Evolutionary conservation across 1,284 basidiomycete species (phyloP), one percentile per base, ranked within the genome.

Genomic region (Cerioporus squamosus): DNA sequence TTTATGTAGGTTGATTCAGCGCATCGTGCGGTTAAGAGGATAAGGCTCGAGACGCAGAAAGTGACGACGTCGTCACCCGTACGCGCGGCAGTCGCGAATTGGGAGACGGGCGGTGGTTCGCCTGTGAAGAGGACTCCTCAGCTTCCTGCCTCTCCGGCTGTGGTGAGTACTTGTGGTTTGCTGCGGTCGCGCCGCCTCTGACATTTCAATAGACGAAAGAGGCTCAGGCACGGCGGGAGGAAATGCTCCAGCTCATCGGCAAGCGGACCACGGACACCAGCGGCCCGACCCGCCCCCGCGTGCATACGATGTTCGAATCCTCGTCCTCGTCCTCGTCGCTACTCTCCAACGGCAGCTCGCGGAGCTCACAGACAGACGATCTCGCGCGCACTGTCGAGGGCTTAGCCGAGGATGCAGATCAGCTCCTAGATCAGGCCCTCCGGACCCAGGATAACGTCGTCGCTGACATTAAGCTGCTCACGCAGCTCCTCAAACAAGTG

Each of bases 201-300:
- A 59, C 31, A 42, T 14, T 8, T 31, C 44, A 38, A 26, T 67
- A 93, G 91, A 87, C 81, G 12, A 86, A 75, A 68, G 90, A 86
- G 55, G 89, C 89, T 33, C 85, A 86, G 65, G 85, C 86, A 29
- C 84, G 90, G 22, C 80, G 91, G 77, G 85, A 90, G 65, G 90
- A 93, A 70, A 90, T 93, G 91, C 81, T 84, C 26, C 80, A 82
- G 61, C 76, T 91, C 53, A 91, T 93, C 59, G 75, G 78, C 40
- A 81, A 77, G 64, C 79, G 91, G 63, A 77, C 82, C 64, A 78
- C 71, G n/a, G 85, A 86, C 7, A 77, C 81, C 10, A 77, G 81
- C 10, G 51, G 54, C 18, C 49, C 53, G 14, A 79, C 82, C 54
- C 79, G 81, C n/a, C 75, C 72, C 50, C 80, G 82, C 45, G 64